A percentile compares a stretch with the other conserved stretches of the same genome.
These are phyloP conservation scores for Sporothrix brunneoviolacea DNA, from an alignment of 2,329 filamentous ascomycete genomes.

Conservation along the genomic window DNA sequence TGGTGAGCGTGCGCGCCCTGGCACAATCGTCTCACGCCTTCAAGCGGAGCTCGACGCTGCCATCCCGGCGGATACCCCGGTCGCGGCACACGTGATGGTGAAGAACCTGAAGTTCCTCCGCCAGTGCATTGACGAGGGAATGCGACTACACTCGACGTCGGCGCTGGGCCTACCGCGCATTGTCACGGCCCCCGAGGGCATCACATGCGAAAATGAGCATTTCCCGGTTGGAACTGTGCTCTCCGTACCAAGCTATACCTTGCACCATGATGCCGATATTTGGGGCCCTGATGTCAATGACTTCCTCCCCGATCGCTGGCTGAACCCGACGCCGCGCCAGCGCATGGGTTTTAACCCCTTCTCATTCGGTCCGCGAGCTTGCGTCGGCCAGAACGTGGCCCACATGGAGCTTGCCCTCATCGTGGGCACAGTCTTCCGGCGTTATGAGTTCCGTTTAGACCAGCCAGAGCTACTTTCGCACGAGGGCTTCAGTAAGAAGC, in stretches of 20 bases:
- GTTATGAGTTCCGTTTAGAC: conserved; percentile 14
- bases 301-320: conserved; percentile 22
- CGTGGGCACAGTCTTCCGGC: conserved; percentile 14
- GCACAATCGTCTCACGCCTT: conserved; percentile 11
- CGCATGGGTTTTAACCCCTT: conserved; percentile 16
- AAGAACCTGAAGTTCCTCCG: conserved; percentile 13
- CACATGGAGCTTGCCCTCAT: conserved; percentile 17
- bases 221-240: conserved; percentile 16
- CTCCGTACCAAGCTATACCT: conserved; percentile 14
- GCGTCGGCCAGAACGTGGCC: conserved; percentile 17
- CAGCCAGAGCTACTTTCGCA: conserved; percentile 10
- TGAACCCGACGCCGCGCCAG: conserved; percentile 16
- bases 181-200: conserved; percentile 13
- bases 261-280: conserved; percentile 18
- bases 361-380: conserved; percentile 15
- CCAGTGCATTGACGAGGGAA: conserved; percentile 16
- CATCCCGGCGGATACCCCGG: not conserved
- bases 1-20: conserved; percentile 12
- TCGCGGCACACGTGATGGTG: conserved; percentile 11
- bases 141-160: conserved; percentile 16
- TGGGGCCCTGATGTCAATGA: conserved; percentile 24
- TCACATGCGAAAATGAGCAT: conserved; percentile 4
- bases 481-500: conserved; percentile 17
- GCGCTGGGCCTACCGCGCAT: conserved; percentile 16
- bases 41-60: conserved; percentile 15